Evolutionary conservation across 495 filamentous ascomycete species (phyloP), one percentile per base, ranked within the genome.

Genomic region (Haplographium delicatum): DNA sequence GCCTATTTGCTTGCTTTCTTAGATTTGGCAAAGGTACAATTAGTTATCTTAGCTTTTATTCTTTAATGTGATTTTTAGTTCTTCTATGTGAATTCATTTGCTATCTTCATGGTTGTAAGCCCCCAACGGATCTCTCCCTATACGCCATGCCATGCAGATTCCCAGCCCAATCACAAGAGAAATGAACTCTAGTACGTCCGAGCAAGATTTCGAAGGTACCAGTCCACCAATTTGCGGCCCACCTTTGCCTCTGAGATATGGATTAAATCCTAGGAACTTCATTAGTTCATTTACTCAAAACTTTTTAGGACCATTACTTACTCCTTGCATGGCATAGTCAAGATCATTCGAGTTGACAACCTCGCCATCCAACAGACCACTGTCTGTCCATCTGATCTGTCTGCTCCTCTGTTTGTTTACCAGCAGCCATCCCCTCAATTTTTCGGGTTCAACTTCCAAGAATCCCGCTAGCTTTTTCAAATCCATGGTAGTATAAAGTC

Each of bases 401-500:
- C 95, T 84, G 65, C 84, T 95, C 60, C 94, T 82, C 76, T 98
- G 93, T 82, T 98, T 98, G 76, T 94, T 97, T 34, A 98, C 89
- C 33, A 97, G 71, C 41, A 98, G 72, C 82, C 89, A 93, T 28
- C 83, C 83, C 56, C 93, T 78, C 60, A 98, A 76, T 69, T 91
- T 84, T 69, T 97, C 94, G 3, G 91, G 85, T 66, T 95, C 81
- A 38, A 95, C 88, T 56, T 96, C 91, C 40, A 98, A 76, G 80
- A 98, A 97, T 44, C 89, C 90, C 48, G 93, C 91, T 47, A 98
- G 81, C 73, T 98, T 98, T 76, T 94, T 91, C 55, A 98, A 74
- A 64, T 98, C 93, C 89, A 97, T 96, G 54, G 94, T 98, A 33
- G 94, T 97, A 78, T 98, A 98, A 47, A 98, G 89, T 66, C 95